phyloP scores from a whole-genome alignment of 305 asterid genomes.

The Withania somnifera region DNA sequence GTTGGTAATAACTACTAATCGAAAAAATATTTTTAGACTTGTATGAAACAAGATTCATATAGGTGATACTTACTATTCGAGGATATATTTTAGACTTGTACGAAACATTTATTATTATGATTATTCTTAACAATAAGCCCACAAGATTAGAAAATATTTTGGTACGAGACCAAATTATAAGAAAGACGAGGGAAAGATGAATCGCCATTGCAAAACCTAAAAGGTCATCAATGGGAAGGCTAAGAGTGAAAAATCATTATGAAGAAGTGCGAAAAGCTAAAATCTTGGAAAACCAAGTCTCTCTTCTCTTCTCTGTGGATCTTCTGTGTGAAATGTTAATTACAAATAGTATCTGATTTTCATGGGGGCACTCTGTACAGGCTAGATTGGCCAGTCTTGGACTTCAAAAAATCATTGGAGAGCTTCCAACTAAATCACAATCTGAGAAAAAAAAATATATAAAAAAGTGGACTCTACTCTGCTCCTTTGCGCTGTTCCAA shows the following conservation, averaged over 20 bases:
- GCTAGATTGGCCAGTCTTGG: slow-evolving; percentile 59
- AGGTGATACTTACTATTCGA: too few species aligned
- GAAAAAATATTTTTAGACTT: too few species aligned
- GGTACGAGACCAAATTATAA: neutral
- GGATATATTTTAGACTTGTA: too few species aligned
- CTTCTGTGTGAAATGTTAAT: neutral
- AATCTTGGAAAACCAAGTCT: slow-evolving; percentile 62
- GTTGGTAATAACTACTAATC: too few species aligned
- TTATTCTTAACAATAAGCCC: too few species aligned
- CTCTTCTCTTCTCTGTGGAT: neutral
- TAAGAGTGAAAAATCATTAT: slow-evolving; percentile 37
- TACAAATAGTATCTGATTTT: neutral
- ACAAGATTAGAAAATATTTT: too few species aligned
- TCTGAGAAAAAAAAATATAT: slow-evolving; percentile 22
- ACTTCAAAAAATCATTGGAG: slow-evolving; percentile 39
- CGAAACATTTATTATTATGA: too few species aligned
- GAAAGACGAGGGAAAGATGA: neutral
- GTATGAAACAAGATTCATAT: too few species aligned
- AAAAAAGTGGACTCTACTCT: slow-evolving; percentile 31
- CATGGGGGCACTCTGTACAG: slow-evolving; percentile 16
- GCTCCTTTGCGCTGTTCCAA: slow-evolving; percentile 59
- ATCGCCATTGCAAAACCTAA: neutral
- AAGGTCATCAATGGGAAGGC: slow-evolving; percentile 28
- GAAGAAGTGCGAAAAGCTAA: slow-evolving; percentile 59
- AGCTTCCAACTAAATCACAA: slow-evolving; percentile 39